Conservation (phyloP, 495 filamentous ascomycete species). For the Aspergillus egyptiacus region DNA sequence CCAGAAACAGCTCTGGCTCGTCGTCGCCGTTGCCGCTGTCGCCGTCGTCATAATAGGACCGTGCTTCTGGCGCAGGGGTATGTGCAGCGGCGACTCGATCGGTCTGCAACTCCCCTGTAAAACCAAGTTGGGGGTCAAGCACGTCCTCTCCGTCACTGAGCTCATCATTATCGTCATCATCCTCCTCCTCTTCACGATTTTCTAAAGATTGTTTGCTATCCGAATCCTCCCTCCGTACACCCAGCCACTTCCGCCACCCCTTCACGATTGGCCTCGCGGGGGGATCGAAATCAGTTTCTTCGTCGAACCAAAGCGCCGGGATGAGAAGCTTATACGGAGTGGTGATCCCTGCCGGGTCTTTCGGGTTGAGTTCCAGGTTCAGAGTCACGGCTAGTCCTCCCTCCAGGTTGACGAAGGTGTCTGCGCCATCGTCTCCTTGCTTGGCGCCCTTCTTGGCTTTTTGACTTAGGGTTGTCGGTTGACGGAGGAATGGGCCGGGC, state of each 20-base stretch:
- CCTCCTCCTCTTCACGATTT: conserved; percentile 19
- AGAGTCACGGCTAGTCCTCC: conserved; percentile 78
- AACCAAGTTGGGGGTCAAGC: background rate
- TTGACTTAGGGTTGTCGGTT: conserved; percentile 60
- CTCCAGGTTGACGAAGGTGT: conserved; percentile 55
- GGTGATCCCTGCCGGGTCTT: conserved; percentile 84
- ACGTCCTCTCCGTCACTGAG: conserved; percentile 24
- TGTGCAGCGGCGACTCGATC: background rate
- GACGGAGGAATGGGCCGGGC: conserved; percentile 58
- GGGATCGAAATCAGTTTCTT: conserved; percentile 40
- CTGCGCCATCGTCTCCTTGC: conserved; percentile 38
- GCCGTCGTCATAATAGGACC: conserved; percentile 1
- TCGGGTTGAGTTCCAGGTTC: conserved; percentile 78
- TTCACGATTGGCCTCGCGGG: conserved; percentile 32
- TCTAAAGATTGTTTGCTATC: conserved; percentile 15
- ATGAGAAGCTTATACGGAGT: conserved; percentile 81
- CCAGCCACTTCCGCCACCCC: conserved; percentile 42
- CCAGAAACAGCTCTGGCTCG: conserved; percentile 5
- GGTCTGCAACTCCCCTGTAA: background rate
- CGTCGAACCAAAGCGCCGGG: conserved; percentile 61
- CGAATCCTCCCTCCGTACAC: conserved; percentile 19
- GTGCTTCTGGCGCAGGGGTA: background rate
- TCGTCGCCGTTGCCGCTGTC: conserved; percentile 25
- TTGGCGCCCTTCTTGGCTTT: conserved; percentile 43
- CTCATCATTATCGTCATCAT: conserved; percentile 12